Conservation (phyloP, 208 protist genomes). For the Crithidia fasciculata region DNA sequence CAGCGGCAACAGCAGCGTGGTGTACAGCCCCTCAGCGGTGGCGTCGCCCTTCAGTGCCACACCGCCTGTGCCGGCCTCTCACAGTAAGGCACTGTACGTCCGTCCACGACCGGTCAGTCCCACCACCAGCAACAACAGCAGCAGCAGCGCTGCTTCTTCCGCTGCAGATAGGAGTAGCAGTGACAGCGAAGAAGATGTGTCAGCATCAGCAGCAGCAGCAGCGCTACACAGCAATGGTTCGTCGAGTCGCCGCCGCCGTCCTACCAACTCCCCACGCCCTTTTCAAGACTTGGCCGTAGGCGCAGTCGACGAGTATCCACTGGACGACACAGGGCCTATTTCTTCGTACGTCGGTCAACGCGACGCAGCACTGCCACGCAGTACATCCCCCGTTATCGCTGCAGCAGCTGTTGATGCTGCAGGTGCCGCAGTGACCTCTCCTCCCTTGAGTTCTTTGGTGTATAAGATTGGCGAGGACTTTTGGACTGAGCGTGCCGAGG, state of each 20-base stretch:
- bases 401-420: too few species aligned
- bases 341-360: not conserved
- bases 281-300: not conserved
- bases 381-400: not conserved
- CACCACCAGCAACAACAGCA: not conserved
- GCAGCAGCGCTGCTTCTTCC: not conserved
- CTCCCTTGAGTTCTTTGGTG: too few species aligned
- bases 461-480: too few species aligned
- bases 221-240: too few species aligned
- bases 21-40: not conserved
- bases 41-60: constrained; percentile 9
- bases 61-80: constrained; percentile 5
- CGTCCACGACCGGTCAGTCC: constrained; percentile 23
- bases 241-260: not conserved
- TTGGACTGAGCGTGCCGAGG: too few species aligned
- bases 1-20: not conserved
- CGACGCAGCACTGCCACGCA: not conserved
- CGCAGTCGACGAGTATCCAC: not conserved
- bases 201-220: not conserved
- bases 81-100: constrained; percentile 23
- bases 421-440: too few species aligned
- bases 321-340: not conserved
- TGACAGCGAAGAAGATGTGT: too few species aligned
- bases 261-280: constrained; percentile 3
- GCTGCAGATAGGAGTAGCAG: too few species aligned